Evolutionary conservation across 2,329 filamentous ascomycete genomes (phyloP), one percentile per base, ranked within the genome.

Genomic region (Huntiella moniliformis): DNA sequence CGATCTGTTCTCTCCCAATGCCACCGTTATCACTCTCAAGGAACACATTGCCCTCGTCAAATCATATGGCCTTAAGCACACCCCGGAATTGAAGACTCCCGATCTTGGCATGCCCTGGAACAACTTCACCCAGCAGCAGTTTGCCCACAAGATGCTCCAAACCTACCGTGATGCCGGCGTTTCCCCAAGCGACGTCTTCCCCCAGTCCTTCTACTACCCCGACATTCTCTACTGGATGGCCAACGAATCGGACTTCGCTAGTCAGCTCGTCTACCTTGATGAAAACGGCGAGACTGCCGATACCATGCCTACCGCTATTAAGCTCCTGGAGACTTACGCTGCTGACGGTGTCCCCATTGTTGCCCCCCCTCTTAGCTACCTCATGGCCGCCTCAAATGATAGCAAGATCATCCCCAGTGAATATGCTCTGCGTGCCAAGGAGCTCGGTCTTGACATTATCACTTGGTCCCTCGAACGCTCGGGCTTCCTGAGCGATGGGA

Each of bases 51-150:
- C 64, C 32, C 58, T 79, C 35, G 68, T 75, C 42, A 64, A 79
- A 52, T 58, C 60, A 2, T 63, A 73, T 37, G 76, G 72, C 34
- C 63, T 79, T 7, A 68, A 74, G 52, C 81, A 78, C 60, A 78
- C 73, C 0, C 70, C 74, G 4, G 77, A 82, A 60, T 66, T 81
- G 31, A 83, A 83, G 65, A 73, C 71, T 0, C 77, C 73, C 33
- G 63, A 71, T 52, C 73, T 82, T n/a, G 56, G 66, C n/a, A 82
- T 83, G 77, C 79, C 79, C 0, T 83, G 79, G 56, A 66, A 65
- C 28, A 56, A 67, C 55, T 82, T 80, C 63, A 82, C 78, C 0
- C 76, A 80, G 56, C 61, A 73, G 52, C 61, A 66, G 54, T 82
- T 73, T 55, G 72, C 73, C 0, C 74, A 79, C 60, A 74, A 82